Conservation (phyloP, 2,329 filamentous ascomycete genomes). For the Diaporthe humulicola region DNA sequence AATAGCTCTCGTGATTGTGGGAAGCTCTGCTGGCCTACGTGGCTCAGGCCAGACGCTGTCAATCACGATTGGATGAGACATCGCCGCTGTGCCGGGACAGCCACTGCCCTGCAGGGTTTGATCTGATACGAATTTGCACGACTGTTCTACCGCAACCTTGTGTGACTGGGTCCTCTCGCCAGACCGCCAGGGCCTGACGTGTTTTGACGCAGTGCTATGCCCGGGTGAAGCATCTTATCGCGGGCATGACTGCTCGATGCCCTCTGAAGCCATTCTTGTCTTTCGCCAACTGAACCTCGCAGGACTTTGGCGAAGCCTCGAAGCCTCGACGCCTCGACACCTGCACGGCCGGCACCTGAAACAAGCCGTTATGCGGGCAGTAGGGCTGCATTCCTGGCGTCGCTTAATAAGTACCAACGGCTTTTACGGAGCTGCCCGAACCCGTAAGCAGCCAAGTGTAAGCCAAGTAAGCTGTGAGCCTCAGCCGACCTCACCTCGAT, state of each 20-base stretch:
- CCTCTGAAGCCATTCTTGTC: background rate
- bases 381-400: slow-evolving; percentile 25
- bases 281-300: background rate
- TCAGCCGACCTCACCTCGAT: slow-evolving; percentile 14
- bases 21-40: slow-evolving; percentile 29
- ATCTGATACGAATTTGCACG: background rate
- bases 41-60: background rate
- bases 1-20: slow-evolving; percentile 18
- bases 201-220: slow-evolving; percentile 1
- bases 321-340: slow-evolving; percentile 11
- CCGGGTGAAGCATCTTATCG: background rate
- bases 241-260: background rate
- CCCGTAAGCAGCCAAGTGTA: slow-evolving; percentile 24
- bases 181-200: slow-evolving; percentile 28
- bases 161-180: slow-evolving; percentile 20
- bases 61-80: slow-evolving; percentile 23
- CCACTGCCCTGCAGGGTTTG: slow-evolving; percentile 9
- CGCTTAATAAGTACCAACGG: slow-evolving; percentile 4
- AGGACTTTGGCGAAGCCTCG: slow-evolving; percentile 1
- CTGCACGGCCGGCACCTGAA: slow-evolving; percentile 9
- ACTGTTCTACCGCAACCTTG: background rate
- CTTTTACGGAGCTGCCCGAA: background rate
- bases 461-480: slow-evolving; percentile 16
- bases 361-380: slow-evolving; percentile 26
- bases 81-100: slow-evolving; percentile 17